Percentiles rank a stretch among this genome's conserved stretches.
These are phyloP conservation scores for Apiospora saccharicola DNA, from an alignment of 2,329 filamentous ascomycete genomes.

Conservation along the genomic window DNA sequence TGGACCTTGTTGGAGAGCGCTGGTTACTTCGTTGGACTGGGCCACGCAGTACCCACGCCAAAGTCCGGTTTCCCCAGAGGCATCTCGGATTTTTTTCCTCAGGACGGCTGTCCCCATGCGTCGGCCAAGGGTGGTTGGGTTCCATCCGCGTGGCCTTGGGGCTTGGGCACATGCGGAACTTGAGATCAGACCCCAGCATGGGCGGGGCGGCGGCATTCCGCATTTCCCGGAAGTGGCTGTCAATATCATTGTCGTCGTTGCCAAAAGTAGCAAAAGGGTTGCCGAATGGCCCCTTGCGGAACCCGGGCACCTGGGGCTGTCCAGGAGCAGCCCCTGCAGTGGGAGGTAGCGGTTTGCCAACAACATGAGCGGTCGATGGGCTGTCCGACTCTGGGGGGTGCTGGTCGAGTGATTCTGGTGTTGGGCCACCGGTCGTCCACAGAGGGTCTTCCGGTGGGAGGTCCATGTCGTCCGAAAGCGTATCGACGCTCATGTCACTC, in stretches of 20 bases:
- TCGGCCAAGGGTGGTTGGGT: slow-evolving; percentile 69
- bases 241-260: slow-evolving; percentile 47
- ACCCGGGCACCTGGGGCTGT: slow-evolving; percentile 48
- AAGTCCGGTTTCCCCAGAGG: slow-evolving; percentile 68
- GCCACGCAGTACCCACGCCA: slow-evolving; percentile 78
- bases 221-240: slow-evolving; percentile 52
- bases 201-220: slow-evolving; percentile 73
- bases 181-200: slow-evolving; percentile 85
- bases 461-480: slow-evolving; percentile 41
- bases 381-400: slow-evolving; percentile 36
- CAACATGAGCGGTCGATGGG: slow-evolving; percentile 32
- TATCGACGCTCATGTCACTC: slow-evolving; percentile 44
- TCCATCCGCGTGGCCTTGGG: slow-evolving; percentile 87
- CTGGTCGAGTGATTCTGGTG: slow-evolving; percentile 36
- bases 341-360: slow-evolving; percentile 5
- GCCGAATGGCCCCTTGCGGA: slow-evolving; percentile 50
- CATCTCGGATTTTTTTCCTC: slow-evolving; percentile 61
- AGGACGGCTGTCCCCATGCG: slow-evolving; percentile 52
- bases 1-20: slow-evolving; percentile 53
- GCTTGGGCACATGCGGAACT: slow-evolving; percentile 82
- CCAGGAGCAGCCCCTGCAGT: slow-evolving; percentile 4
- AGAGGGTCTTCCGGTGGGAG: slow-evolving; percentile 40
- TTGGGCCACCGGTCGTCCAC: slow-evolving; percentile 39
- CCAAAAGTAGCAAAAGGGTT: slow-evolving; percentile 53
- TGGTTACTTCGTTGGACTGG: slow-evolving; percentile 45